Percentiles rank a stretch among this genome's conserved stretches.
These are phyloP conservation scores for Maudiozyma saulgeensis DNA, from an alignment of 805 yeast genomes.

Conservation along the genomic window DNA sequence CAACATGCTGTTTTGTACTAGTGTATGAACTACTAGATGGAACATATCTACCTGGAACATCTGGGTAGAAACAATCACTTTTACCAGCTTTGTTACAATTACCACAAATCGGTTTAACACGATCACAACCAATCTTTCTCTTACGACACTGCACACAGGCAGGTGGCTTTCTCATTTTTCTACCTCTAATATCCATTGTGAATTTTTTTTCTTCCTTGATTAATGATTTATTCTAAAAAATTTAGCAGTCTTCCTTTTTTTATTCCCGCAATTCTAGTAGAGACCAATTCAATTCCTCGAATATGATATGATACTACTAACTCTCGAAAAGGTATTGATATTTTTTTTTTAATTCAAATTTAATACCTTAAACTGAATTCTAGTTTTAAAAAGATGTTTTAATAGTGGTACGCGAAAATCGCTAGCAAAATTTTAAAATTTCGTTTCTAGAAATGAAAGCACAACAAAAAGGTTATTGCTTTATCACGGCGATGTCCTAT, in stretches of 20 bases:
- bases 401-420: too few species aligned
- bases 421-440: too few species aligned
- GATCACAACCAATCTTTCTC: conserved; percentile 34
- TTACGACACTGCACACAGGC: conserved; percentile 27
- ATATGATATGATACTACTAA: too few species aligned
- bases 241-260: neutral
- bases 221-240: too few species aligned
- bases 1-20: neutral
- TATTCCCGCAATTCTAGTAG: neutral
- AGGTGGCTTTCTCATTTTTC: conserved; percentile 9
- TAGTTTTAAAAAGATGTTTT: too few species aligned
- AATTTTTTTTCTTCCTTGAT: neutral
- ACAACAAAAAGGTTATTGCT: neutral
- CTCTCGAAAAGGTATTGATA: too few species aligned
- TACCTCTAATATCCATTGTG: conserved; percentile 12
- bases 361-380: too few species aligned
- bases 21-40: conserved; percentile 10
- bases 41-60: conserved; percentile 21
- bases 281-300: too few species aligned
- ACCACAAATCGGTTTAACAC: conserved; percentile 34
- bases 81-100: conserved; percentile 28
- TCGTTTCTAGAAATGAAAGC: too few species aligned
- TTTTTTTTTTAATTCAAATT: too few species aligned
- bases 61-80: conserved; percentile 25
- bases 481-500: too few species aligned